Conservation (phyloP, 768 basidiomycete species). For the Udeniomyces megalosporus region DNA sequence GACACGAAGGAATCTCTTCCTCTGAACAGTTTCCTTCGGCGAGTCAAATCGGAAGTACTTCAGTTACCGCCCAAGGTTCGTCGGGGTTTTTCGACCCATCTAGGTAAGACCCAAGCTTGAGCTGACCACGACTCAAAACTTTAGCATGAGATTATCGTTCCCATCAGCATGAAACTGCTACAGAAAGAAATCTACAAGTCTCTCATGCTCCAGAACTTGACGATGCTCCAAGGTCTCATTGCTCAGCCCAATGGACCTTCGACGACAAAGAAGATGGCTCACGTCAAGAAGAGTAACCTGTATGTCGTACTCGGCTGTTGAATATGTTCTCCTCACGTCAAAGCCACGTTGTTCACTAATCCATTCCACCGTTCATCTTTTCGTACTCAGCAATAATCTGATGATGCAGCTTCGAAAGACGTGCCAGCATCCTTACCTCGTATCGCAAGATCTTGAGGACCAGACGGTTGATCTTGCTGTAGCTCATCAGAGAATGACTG, state of each 20-base stretch:
- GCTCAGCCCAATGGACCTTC: neutral
- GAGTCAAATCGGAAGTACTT: constrained; percentile 83
- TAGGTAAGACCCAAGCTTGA: neutral
- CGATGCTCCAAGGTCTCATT: neutral
- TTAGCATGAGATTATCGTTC: constrained; percentile 41
- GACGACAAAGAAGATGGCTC: neutral
- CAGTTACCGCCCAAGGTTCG: constrained; percentile 68
- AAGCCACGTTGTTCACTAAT: too few relatives aligned
- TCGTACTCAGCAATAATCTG: constrained; percentile 45
- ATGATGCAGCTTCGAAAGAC: constrained; percentile 47
- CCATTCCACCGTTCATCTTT: too few relatives aligned
- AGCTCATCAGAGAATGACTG: constrained; percentile 61
- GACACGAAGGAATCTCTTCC: neutral
- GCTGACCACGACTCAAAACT: neutral
- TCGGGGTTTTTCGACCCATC: neutral
- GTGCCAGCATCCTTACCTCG: constrained; percentile 22
- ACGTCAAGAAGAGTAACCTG: constrained; percentile 3
- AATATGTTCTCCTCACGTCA: too few relatives aligned
- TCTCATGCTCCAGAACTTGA: constrained; percentile 30
- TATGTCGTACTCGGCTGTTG: neutral
- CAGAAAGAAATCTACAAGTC: constrained; percentile 80
- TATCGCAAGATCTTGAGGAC: constrained; percentile 53
- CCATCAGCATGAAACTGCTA: constrained; percentile 67
- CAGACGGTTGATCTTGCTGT: constrained; percentile 41
- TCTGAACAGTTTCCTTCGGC: constrained; percentile 48